Conservation (phyloP, 768 basidiomycete genomes). For the Leucosporidium scottii region DNA sequence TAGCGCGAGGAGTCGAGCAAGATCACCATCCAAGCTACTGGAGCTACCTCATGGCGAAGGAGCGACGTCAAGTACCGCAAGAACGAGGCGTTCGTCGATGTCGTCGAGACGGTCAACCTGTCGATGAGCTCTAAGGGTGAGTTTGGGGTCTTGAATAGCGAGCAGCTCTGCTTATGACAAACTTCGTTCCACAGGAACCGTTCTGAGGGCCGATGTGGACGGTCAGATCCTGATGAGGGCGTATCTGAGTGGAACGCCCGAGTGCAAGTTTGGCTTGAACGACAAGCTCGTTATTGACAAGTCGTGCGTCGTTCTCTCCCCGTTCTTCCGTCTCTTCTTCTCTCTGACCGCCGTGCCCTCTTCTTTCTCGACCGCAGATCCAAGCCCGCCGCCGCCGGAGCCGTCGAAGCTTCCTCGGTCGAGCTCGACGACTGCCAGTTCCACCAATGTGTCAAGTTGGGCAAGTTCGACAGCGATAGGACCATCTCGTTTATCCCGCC, state of each 20-base stretch:
- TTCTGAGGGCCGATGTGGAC: slow-evolving; percentile 92
- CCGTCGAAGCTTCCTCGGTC: slow-evolving; percentile 55
- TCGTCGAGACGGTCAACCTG: slow-evolving; percentile 91
- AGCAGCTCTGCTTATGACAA: neutral
- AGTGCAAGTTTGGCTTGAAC: slow-evolving; percentile 98
- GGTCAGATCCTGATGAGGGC: slow-evolving; percentile 98
- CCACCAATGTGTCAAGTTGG: slow-evolving; percentile 93
- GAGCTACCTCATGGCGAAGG: slow-evolving; percentile 89
- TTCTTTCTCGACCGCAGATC: slow-evolving; percentile 27
- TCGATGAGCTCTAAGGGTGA: slow-evolving; percentile 94
- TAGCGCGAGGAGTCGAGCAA: slow-evolving; percentile 90
- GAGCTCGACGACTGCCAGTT: slow-evolving; percentile 97
- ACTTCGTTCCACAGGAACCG: slow-evolving; percentile 55
- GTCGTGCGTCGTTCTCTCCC: slow-evolving; percentile 47
- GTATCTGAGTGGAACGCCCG: slow-evolving; percentile 90
- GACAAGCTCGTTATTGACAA: slow-evolving; percentile 93
- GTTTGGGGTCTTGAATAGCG: slow-evolving; percentile 21
- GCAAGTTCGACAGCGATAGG: slow-evolving; percentile 86
- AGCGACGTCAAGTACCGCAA: slow-evolving; percentile 98
- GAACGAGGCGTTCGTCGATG: slow-evolving; percentile 99
- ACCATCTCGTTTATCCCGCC: slow-evolving; percentile 97
- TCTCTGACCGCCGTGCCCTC: neutral
- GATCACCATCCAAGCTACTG: slow-evolving; percentile 95
- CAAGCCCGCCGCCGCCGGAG: slow-evolving; percentile 18
- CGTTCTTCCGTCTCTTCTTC: neutral